Conservation (phyloP, 129 eudicot genomes). For the Tanacetum coccineum region DNA sequence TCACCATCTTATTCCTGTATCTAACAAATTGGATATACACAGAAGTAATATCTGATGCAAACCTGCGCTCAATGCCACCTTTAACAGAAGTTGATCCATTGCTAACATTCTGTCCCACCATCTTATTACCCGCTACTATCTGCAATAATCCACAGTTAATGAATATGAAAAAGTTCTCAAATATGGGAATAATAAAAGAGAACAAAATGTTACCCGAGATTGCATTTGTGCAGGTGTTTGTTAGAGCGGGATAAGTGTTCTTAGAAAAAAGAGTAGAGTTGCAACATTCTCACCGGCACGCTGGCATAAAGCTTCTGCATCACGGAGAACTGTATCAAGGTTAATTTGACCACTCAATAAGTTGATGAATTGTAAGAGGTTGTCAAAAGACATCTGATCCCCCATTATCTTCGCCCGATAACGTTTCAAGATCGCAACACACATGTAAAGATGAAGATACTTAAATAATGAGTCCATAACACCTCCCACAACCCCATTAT, state of each 20-base stretch:
- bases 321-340: conserved; percentile 54
- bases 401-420: conserved; percentile 64
- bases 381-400: conserved; percentile 80
- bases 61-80: conserved; percentile 72
- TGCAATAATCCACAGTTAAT: conserved; percentile 30
- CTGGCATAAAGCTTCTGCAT: conserved; percentile 73
- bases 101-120: conserved; percentile 30
- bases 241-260: too few relatives aligned
- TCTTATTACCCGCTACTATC: conserved; percentile 32
- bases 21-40: not conserved
- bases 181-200: not conserved
- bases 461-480: conserved; percentile 62
- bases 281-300: conserved; percentile 79
- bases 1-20: conserved; percentile 5
- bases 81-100: conserved; percentile 43
- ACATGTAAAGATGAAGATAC: conserved; percentile 64
- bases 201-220: conserved; percentile 36
- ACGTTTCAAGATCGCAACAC: conserved; percentile 69
- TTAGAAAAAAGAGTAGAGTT: too few relatives aligned
- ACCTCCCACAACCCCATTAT: conserved; percentile 72
- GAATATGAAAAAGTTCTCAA: not conserved
- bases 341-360: conserved; percentile 60
- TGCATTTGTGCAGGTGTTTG: conserved; percentile 34
- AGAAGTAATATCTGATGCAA: conserved; percentile 22
- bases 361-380: conserved; percentile 64